A percentile compares a stretch with the other conserved stretches of the same genome.
Conservation (phyloP, 805 yeast genomes). For the Pichia insulana region DNA sequence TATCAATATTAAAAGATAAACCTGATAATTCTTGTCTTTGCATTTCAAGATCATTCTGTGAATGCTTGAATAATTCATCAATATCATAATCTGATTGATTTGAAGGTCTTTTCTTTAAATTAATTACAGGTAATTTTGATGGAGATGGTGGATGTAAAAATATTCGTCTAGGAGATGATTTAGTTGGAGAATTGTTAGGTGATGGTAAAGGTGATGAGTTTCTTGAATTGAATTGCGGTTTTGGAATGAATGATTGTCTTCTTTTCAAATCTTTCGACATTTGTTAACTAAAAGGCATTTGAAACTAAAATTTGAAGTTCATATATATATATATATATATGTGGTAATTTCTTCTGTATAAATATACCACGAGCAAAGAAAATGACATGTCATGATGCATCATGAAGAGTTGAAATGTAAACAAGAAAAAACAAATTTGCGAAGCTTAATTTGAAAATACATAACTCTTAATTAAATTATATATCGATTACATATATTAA, state of each 20-base stretch:
- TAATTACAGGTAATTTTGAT: slow-evolving; percentile 4
- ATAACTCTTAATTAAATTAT: too few relatives aligned
- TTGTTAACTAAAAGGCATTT: too few relatives aligned
- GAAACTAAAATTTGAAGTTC: too few relatives aligned
- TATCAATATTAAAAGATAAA: not conserved
- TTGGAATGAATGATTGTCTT: slow-evolving; percentile 6
- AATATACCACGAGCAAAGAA: too few relatives aligned
- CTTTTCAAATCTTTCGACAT: not conserved
- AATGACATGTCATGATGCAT: too few relatives aligned
- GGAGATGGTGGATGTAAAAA: not conserved
- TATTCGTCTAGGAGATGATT: not conserved
- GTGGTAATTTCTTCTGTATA: too few relatives aligned
- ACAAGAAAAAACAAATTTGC: too few relatives aligned
- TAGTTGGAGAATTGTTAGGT: slow-evolving; percentile 5
- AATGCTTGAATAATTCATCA: slow-evolving; percentile 2
- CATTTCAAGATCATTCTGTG: slow-evolving; percentile 2
- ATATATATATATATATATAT: too few relatives aligned
- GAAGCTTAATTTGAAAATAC: too few relatives aligned
- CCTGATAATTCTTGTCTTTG: not conserved
- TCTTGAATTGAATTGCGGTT: not conserved
- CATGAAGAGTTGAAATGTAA: too few relatives aligned
- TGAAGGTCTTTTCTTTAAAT: slow-evolving; percentile 2
- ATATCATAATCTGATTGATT: slow-evolving; percentile 1
- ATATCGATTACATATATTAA: too few relatives aligned
- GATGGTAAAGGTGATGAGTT: slow-evolving; percentile 2